phyloP scores from a whole-genome alignment of 257 asterid genomes.

The Solanum etuberosum region DNA sequence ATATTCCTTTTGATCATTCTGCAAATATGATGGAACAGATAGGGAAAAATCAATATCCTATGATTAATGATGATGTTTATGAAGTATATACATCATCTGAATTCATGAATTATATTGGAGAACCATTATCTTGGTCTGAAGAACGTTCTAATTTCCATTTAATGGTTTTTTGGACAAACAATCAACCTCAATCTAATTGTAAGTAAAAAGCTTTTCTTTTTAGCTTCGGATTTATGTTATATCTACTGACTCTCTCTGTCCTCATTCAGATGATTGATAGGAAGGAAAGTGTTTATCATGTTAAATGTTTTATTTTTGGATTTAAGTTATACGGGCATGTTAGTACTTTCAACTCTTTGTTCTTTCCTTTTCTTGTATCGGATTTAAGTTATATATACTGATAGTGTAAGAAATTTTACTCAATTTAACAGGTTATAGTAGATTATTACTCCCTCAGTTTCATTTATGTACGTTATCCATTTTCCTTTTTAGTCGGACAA shows the following conservation, averaged over 20 bases:
- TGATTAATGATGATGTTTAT: background rate
- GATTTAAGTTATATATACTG: background rate
- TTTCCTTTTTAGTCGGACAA: background rate
- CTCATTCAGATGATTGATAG: background rate
- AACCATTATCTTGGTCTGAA: background rate
- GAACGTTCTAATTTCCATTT: conserved; percentile 1
- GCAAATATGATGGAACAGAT: background rate
- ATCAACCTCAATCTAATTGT: background rate
- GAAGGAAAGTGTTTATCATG: background rate
- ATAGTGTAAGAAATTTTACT: background rate
- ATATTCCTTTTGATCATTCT: background rate
- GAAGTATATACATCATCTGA: background rate
- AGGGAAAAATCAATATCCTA: background rate
- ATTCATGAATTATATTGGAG: background rate
- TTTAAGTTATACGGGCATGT: no score
- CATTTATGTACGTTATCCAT: background rate
- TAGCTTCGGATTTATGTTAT: background rate
- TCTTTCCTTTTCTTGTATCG: background rate
- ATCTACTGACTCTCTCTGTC: background rate
- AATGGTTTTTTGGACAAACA: background rate
- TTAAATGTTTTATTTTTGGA: no score
- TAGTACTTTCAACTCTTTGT: background rate
- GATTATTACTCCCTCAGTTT: background rate
- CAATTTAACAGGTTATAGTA: background rate
- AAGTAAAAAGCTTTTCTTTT: background rate